These are phyloP conservation scores for Vaccinium darrowii DNA, from an alignment of 148 eudicot genomes.

Conservation along the genomic window DNA sequence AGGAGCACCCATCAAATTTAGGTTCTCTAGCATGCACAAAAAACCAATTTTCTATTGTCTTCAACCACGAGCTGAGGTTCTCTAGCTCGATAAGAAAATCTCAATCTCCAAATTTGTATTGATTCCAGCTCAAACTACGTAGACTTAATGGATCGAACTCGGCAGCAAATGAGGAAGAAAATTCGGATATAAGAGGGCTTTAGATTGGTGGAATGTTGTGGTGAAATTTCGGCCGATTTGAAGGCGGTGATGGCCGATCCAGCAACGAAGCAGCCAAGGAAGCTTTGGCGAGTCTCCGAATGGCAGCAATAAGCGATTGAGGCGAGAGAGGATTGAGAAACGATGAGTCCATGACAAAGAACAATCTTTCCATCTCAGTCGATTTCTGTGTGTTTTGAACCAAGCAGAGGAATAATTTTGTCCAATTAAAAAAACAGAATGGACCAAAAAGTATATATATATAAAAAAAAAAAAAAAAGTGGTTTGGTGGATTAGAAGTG, in stretches of 20 bases:
- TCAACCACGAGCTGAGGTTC: neutral
- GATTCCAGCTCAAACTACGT: neutral
- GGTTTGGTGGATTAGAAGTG: too few species aligned
- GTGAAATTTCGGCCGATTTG: conserved; percentile 28
- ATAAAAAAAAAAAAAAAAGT: too few species aligned
- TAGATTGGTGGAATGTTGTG: conserved; percentile 27
- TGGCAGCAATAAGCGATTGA: conserved; percentile 15
- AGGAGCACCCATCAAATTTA: too few species aligned
- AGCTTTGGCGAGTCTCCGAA: neutral
- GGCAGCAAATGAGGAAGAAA: conserved; percentile 9
- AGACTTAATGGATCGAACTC: neutral
- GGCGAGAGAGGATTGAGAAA: conserved; percentile 18
- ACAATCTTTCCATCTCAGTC: too few species aligned
- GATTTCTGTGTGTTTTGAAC: too few species aligned
- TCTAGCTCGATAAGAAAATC: neutral
- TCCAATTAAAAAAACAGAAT: too few species aligned
- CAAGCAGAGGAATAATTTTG: too few species aligned
- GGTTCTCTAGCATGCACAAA: neutral
- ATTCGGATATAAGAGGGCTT: conserved; percentile 26
- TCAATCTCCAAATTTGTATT: neutral
- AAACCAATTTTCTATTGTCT: neutral
- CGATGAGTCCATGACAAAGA: neutral
- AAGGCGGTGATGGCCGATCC: conserved; percentile 45
- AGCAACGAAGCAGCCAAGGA: conserved; percentile 38
- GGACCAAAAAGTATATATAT: too few species aligned